Evolutionary conservation across 2,329 filamentous ascomycete genomes (phyloP), one percentile per base, ranked within the genome.

Genomic region (Penicillium sp.): DNA sequence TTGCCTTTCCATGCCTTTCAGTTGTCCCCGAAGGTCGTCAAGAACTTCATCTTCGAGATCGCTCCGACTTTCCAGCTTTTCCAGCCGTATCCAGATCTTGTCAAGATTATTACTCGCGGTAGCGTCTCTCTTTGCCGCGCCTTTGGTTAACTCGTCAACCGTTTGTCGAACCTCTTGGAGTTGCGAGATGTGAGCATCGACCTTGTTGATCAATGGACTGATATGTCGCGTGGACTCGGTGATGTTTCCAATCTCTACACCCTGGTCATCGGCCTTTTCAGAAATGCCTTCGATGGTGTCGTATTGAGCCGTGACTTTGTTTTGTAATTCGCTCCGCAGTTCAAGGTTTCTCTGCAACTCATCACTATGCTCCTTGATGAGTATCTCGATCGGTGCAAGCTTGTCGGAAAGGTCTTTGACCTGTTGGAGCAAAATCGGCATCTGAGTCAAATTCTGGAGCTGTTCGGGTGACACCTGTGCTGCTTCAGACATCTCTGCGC

Each of bases 241-340:
- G 4, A 64, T 19, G 3, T 60, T 49, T 38, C 58, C 45, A 4
- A 66, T 54, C 4, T 65, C 17, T 21, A 10, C 55, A 21, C 7
- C 10, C 23, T 35, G 35, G 1, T 53, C 42, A 42, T 43, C 43
- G 7, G 35, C 19, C 12, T 35, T 57, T 41, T n/a, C 23, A 21
- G 21, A 38, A 13, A 57, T 39, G 19, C 35, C 36, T n/a, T 3
- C 42, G 13, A 57, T 42, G 4, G 29, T 3, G 6, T 42, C 42
- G 4, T 48, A n/a, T n/a, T 53, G 35, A 15, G 35, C n/a, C 13
- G 19, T 17, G 17, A 57, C 3, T 9, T 10, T 29, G 9, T 57
- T 57, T 0, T 15, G 23, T n/a, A 56, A 9, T 10, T 43, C 23
- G 17, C 9, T 56, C 6, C 23, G n/a, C 10, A 17, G 9, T 39